These are phyloP conservation scores for Ceratobasidium sp. DNA, from an alignment of 1,284 basidiomycete species.

Conservation along the genomic window DNA sequence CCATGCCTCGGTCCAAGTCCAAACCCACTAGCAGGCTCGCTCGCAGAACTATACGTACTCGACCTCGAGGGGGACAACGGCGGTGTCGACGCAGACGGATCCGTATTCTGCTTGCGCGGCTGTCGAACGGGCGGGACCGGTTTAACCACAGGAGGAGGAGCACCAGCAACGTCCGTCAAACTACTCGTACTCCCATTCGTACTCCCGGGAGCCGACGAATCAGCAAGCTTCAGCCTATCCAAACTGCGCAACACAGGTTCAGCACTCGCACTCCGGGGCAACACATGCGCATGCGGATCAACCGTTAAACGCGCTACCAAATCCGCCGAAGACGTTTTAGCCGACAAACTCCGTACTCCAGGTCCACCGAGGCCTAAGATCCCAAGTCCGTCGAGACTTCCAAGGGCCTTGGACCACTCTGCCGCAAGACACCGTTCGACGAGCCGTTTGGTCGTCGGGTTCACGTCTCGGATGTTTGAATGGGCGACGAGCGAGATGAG, in stretches of 20 bases:
- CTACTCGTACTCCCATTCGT: slow-evolving; percentile 65
- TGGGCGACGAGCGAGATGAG: slow-evolving; percentile 85
- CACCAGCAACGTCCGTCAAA: slow-evolving; percentile 63
- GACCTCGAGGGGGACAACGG: slow-evolving; percentile 37
- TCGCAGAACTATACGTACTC: slow-evolving; percentile 47
- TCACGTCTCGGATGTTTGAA: slow-evolving; percentile 83
- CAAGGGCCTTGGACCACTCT: slow-evolving; percentile 77
- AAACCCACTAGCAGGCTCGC: slow-evolving; percentile 11
- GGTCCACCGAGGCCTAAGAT: no score
- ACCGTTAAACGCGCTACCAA: background rate
- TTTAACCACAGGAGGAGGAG: slow-evolving; percentile 52
- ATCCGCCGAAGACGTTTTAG: slow-evolving; percentile 17
- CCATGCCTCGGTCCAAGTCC: no score
- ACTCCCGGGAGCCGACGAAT: background rate
- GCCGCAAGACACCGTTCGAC: slow-evolving; percentile 92
- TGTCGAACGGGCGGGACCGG: slow-evolving; percentile 12
- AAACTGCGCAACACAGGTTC: slow-evolving; percentile 17
- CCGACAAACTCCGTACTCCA: background rate
- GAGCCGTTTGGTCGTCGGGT: slow-evolving; percentile 88
- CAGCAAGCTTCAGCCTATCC: slow-evolving; percentile 23
- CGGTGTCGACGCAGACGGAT: background rate
- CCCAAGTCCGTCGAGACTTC: background rate
- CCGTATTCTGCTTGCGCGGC: background rate
- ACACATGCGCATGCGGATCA: background rate
- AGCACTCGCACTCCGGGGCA: slow-evolving; percentile 4